Conservation (phyloP, 768 basidiomycete genomes). For the Tricholoma sp. region DNA sequence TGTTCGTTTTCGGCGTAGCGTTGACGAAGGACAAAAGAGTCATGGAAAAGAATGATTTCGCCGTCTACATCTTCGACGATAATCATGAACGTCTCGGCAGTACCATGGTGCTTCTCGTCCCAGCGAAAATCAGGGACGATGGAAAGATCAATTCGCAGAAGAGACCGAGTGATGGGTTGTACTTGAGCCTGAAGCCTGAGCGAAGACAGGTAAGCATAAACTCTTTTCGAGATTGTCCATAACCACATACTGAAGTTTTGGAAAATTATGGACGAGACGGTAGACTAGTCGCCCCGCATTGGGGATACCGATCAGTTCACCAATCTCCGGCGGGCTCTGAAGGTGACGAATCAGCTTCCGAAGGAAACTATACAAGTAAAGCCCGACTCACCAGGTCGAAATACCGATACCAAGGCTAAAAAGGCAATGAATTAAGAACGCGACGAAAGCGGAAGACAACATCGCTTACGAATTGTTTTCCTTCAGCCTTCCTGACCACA, state of each 20-base stretch:
- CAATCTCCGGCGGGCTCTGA: slow-evolving; percentile 81
- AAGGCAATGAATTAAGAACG: neutral
- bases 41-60: slow-evolving; percentile 93
- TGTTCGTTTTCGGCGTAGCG: slow-evolving; percentile 93
- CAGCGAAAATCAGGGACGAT: slow-evolving; percentile 98
- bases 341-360: slow-evolving; percentile 4
- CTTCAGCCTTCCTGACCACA: slow-evolving; percentile 85
- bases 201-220: neutral
- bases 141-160: slow-evolving; percentile 88
- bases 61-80: slow-evolving; percentile 97
- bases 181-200: slow-evolving; percentile 87
- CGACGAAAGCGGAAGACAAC: neutral
- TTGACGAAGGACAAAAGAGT: slow-evolving; percentile 87
- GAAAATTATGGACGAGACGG: slow-evolving; percentile 92
- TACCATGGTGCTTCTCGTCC: slow-evolving; percentile 92
- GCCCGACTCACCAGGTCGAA: slow-evolving; percentile 65
- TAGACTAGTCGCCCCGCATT: slow-evolving; percentile 92
- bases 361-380: neutral
- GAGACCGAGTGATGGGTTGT: slow-evolving; percentile 90
- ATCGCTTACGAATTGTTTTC: slow-evolving; percentile 86
- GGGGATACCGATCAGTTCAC: slow-evolving; percentile 90
- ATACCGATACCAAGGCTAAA: slow-evolving; percentile 59
- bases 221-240: neutral
- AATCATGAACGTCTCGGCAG: slow-evolving; percentile 87
- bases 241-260: slow-evolving; percentile 73